Percentiles rank a stretch among this genome's conserved stretches.
Evolutionary conservation across 2,329 filamentous ascomycete species (phyloP).

Genomic region (Pestalotiopsis sp.): DNA sequence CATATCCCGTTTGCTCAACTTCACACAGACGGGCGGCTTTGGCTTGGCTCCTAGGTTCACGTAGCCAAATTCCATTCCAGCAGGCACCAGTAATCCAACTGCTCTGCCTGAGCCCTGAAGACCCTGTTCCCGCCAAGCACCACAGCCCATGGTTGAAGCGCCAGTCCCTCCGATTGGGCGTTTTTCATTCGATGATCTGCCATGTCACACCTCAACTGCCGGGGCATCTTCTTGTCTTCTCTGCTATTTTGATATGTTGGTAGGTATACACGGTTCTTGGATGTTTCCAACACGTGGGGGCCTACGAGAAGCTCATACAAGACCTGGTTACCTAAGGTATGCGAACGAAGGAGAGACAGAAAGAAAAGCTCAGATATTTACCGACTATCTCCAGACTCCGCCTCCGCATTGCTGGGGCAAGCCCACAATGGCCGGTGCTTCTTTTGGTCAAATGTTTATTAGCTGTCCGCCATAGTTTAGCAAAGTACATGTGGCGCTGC

Average conservation of each 20-base stretch:
- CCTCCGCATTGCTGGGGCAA: not conserved
- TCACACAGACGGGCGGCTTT: too few species aligned
- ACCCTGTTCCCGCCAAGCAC: not conserved
- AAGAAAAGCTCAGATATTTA: not conserved
- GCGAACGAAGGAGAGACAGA: not conserved
- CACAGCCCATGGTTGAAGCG: not conserved
- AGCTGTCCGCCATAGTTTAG: too few species aligned
- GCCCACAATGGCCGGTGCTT: not conserved
- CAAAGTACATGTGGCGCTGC: not conserved
- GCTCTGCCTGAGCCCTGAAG: too few species aligned
- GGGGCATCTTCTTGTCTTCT: constrained; percentile 6
- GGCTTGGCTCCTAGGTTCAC: too few species aligned
- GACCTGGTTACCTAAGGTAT: not conserved
- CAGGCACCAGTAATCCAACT: not conserved
- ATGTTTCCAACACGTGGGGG: constrained; percentile 14
- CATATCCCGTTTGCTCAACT: too few species aligned
- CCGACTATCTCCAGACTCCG: not conserved
- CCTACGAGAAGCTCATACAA: not conserved
- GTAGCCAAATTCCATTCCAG: not conserved
- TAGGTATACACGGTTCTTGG: not conserved
- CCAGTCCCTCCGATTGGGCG: constrained; percentile 12
- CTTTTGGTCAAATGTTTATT: too few species aligned
- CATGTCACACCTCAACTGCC: constrained; percentile 6
- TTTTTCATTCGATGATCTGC: not conserved
- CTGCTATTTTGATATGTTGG: not conserved